Evolutionary conservation across 2,329 filamentous ascomycete species (phyloP).

Genomic region (Ilyonectria destructans): DNA sequence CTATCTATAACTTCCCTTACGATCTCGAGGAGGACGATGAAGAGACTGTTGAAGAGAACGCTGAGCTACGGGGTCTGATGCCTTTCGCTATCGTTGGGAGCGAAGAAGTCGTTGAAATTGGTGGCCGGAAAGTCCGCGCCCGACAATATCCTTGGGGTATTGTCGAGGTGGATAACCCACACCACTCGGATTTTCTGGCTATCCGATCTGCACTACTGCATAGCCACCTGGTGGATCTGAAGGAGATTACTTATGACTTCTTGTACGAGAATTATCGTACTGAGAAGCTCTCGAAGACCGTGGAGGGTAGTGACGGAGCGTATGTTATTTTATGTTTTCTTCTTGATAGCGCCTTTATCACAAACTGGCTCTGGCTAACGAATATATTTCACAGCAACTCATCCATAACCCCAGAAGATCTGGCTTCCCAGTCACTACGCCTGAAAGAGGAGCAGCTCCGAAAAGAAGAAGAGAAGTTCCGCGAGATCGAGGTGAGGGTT

Average conservation of each 20-base stretch:
- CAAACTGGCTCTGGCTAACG: too few species aligned
- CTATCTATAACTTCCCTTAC: constrained; percentile 99
- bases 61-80: constrained; percentile 97
- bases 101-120: constrained; percentile 95
- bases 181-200: constrained; percentile 98
- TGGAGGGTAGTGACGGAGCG: constrained; percentile 86
- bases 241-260: constrained; percentile 99
- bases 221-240: constrained; percentile 97
- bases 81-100: constrained; percentile 99
- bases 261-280: constrained; percentile 99
- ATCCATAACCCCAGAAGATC: constrained; percentile 93
- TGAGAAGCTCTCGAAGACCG: constrained; percentile 99
- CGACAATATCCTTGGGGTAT: constrained; percentile 99
- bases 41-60: constrained; percentile 99
- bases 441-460: constrained; percentile 99
- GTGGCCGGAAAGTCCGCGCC: constrained; percentile 91
- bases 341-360: constrained; percentile 67
- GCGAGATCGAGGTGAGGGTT: constrained; percentile 99
- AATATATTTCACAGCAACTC: constrained; percentile 62
- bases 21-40: constrained; percentile 99
- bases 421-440: constrained; percentile 96
- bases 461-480: constrained; percentile 99
- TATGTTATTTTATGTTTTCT: constrained; percentile 69
- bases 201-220: constrained; percentile 97
- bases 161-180: constrained; percentile 98